Percentiles rank a stretch among this genome's conserved stretches.
Conservation (phyloP, 2,329 filamentous ascomycete genomes). For the Echinosphaeria canescens region DNA sequence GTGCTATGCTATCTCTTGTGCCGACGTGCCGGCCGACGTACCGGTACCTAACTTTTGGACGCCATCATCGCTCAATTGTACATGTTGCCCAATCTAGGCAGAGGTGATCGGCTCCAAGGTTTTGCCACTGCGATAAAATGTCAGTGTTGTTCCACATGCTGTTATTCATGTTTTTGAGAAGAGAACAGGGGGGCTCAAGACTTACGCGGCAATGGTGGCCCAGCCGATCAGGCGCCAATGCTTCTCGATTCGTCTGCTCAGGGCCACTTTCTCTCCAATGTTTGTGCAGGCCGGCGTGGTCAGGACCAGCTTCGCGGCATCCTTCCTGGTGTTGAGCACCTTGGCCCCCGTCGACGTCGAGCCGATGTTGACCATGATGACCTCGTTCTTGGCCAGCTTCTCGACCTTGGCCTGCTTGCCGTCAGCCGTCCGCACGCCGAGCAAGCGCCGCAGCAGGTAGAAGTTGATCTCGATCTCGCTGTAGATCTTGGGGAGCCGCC, state of each 20-base stretch:
- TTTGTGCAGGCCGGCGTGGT: constrained; percentile 93
- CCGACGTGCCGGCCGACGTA: no score
- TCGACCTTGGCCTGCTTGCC: constrained; percentile 99
- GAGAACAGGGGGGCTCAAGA: constrained; percentile 5
- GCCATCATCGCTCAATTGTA: no score
- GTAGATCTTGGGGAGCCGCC: constrained; percentile 88
- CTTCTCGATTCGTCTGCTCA: constrained; percentile 95
- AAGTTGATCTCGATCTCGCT: constrained; percentile 98
- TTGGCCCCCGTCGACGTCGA: constrained; percentile 95
- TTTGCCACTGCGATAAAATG: constrained; percentile 2
- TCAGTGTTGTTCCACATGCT: constrained; percentile 1
- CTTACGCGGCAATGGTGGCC: constrained; percentile 57
- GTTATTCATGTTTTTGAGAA: constrained; percentile 1
- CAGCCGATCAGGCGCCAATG: constrained; percentile 93
- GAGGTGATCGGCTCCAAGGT: constrained; percentile 10
- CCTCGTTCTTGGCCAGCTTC: constrained; percentile 95
- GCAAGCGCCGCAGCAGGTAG: constrained; percentile 81
- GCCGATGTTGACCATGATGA: constrained; percentile 99
- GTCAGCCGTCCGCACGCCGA: constrained; percentile 94
- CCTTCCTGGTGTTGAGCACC: constrained; percentile 90
- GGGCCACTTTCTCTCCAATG: constrained; percentile 92
- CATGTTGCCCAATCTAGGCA: no score
- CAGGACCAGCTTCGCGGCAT: constrained; percentile 85
- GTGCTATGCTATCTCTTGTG: no score
- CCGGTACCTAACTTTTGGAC: no score